A percentile compares a stretch with the other conserved stretches of the same genome.
These are phyloP conservation scores for Hypoxylon intermedium DNA, from an alignment of 495 filamentous ascomycete species.

Conservation along the genomic window DNA sequence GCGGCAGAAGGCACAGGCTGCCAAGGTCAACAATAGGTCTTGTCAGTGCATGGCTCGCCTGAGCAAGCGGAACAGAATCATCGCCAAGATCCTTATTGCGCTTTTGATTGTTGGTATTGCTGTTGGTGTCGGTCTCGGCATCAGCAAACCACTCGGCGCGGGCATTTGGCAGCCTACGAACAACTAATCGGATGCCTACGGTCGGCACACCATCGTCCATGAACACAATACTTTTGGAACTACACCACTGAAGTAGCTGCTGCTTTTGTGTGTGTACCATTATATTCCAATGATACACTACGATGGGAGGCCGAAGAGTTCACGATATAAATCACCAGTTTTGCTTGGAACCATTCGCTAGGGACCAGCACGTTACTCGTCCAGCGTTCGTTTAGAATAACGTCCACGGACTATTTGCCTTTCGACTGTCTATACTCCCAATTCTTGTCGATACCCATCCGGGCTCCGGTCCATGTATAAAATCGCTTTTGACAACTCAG, in stretches of 20 bases:
- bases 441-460: slow-evolving; percentile 33
- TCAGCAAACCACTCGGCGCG: slow-evolving; percentile 59
- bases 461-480: slow-evolving; percentile 31
- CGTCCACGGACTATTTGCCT: slow-evolving; percentile 1
- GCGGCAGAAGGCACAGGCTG: slow-evolving; percentile 55
- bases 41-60: slow-evolving; percentile 54
- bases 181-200: slow-evolving; percentile 11
- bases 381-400: slow-evolving; percentile 2
- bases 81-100: slow-evolving; percentile 51
- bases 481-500: slow-evolving; percentile 22
- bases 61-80: slow-evolving; percentile 56
- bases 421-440: slow-evolving; percentile 27
- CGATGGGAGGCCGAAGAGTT: neutral
- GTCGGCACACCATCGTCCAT: too few relatives aligned
- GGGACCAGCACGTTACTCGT: neutral
- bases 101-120: slow-evolving; percentile 55
- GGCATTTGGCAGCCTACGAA: slow-evolving; percentile 50
- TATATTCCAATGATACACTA: neutral
- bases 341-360: neutral
- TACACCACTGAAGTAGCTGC: neutral
- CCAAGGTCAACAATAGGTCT: slow-evolving; percentile 52
- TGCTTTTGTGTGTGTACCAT: too few relatives aligned
- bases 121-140: slow-evolving; percentile 55
- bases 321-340: neutral
- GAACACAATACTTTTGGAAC: too few relatives aligned